Percentiles rank a stretch among this genome's conserved stretches.
These are phyloP conservation scores for Neodidymelliopsis sp. DNA, from an alignment of 2,329 filamentous ascomycete species.

Conservation along the genomic window DNA sequence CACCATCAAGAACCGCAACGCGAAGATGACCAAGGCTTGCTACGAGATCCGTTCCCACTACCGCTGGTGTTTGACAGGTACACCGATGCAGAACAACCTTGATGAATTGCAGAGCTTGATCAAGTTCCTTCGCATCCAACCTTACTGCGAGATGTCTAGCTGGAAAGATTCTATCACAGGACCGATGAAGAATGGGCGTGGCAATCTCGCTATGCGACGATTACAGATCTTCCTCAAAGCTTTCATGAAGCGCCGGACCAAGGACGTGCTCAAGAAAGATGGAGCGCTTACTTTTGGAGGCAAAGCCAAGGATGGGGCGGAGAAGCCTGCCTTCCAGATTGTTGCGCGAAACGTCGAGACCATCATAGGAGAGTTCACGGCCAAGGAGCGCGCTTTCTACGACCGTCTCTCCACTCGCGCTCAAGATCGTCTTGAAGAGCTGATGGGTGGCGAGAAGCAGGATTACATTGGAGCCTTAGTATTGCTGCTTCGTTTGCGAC, in stretches of 20 bases:
- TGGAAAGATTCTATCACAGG: conserved; percentile 93
- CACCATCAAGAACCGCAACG: conserved; percentile 97
- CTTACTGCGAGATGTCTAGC: conserved; percentile 82
- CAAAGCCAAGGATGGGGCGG: conserved; percentile 64
- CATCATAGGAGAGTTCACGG: conserved; percentile 78
- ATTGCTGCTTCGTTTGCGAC: conserved; percentile 84
- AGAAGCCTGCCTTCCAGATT: conserved; percentile 80
- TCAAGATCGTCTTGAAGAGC: conserved; percentile 83
- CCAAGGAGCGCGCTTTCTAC: conserved; percentile 85
- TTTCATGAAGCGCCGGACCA: conserved; percentile 98
- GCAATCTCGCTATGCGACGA: conserved; percentile 85
- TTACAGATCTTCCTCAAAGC: conserved; percentile 85
- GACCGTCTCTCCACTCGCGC: conserved; percentile 82
- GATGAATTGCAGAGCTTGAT: conserved; percentile 95
- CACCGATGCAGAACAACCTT: conserved; percentile 97
- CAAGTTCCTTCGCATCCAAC: conserved; percentile 89
- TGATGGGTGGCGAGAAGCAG: conserved; percentile 81
- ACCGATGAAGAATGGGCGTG: conserved; percentile 88
- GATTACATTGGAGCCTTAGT: conserved; percentile 96
- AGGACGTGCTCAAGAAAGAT: conserved; percentile 91
- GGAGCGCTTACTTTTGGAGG: conserved; percentile 81
- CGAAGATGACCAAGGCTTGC: conserved; percentile 92
- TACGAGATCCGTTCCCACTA: conserved; percentile 86
- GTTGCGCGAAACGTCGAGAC: conserved; percentile 89
- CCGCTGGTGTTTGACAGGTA: conserved; percentile 94